These are phyloP conservation scores for Tetrapisispora arboricola DNA, from an alignment of 805 yeast genomes.

Conservation along the genomic window DNA sequence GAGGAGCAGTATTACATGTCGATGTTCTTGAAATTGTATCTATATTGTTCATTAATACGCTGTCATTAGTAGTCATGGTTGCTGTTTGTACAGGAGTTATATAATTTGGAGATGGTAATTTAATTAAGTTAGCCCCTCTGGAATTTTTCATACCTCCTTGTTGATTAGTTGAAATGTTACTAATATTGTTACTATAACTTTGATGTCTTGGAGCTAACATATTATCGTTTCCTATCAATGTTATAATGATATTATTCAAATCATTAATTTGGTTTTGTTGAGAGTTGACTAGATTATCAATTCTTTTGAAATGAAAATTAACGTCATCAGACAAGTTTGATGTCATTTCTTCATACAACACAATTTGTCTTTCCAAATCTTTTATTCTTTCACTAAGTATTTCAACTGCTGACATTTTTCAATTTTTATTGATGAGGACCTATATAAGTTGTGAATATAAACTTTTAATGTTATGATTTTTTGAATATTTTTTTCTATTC, in stretches of 20 bases:
- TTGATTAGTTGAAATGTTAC: background rate
- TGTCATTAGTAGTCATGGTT: background rate
- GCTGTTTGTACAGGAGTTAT: conserved; percentile 1
- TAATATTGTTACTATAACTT: background rate
- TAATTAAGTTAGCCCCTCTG: background rate
- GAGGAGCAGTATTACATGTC: background rate
- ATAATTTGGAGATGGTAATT: conserved; percentile 1
- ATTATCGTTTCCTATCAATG: background rate
- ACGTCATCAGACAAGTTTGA: conserved; percentile 22
- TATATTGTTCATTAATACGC: conserved; percentile 1
- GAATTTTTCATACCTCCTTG: background rate
- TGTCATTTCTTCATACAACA: conserved; percentile 21
- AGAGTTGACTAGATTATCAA: conserved; percentile 18
- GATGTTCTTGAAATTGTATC: conserved; percentile 2
- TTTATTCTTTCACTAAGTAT: conserved; percentile 9
- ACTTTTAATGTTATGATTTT: too few species aligned
- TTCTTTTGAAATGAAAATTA: conserved; percentile 24
- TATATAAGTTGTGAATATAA: too few species aligned
- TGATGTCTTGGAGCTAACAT: background rate
- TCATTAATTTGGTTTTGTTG: conserved; percentile 26
- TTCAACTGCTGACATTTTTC: background rate
- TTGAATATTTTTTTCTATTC: too few species aligned
- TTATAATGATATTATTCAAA: conserved; percentile 7
- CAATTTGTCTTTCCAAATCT: conserved; percentile 21
- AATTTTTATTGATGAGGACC: too few species aligned